These are phyloP conservation scores for Yamadazyma spencermartinsiae DNA, from an alignment of 1,139 yeast species.

Conservation along the genomic window DNA sequence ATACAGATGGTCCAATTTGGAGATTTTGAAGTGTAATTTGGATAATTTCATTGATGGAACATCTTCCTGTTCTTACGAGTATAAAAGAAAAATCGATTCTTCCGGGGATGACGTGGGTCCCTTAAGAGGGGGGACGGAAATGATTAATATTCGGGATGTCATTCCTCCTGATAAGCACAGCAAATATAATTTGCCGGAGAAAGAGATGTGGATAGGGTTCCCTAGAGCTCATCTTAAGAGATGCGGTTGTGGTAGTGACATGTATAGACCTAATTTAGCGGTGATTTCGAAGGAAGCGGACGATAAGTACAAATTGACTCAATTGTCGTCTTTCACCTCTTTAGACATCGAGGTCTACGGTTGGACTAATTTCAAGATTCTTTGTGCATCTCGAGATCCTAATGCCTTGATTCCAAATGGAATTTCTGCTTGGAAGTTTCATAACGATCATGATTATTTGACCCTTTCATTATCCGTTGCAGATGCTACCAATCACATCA, in stretches of 20 bases:
- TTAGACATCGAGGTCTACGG: slow-evolving; percentile 34
- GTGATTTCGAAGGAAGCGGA: slow-evolving; percentile 28
- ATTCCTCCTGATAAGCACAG: slow-evolving; percentile 1
- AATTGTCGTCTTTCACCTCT: slow-evolving; percentile 37
- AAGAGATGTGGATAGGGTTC: slow-evolving; percentile 53
- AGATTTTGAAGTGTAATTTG: slow-evolving; percentile 26
- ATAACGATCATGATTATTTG: slow-evolving; percentile 26
- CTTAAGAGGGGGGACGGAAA: slow-evolving; percentile 36
- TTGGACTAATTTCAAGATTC: slow-evolving; percentile 29
- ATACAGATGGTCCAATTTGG: slow-evolving; percentile 31
- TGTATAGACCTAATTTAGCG: slow-evolving; percentile 49
- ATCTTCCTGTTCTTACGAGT: slow-evolving; percentile 33
- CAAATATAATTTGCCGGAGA: slow-evolving; percentile 19
- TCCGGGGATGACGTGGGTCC: slow-evolving; percentile 29
- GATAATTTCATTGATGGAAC: slow-evolving; percentile 18
- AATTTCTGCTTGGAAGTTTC: slow-evolving; percentile 29
- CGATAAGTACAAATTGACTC: slow-evolving; percentile 25
- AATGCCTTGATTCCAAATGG: slow-evolving; percentile 42
- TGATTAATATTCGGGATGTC: slow-evolving; percentile 23
- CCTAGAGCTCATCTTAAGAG: slow-evolving; percentile 45
- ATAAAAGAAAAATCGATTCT: slow-evolving; percentile 19
- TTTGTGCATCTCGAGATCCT: slow-evolving; percentile 28
- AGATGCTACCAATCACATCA: slow-evolving; percentile 35
- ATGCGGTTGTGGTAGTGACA: slow-evolving; percentile 50
- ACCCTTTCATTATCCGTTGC: slow-evolving; percentile 37